Evolutionary conservation across 2,329 filamentous ascomycete genomes (phyloP).

Genomic region (Aspergillus fumigatiaffinis): DNA sequence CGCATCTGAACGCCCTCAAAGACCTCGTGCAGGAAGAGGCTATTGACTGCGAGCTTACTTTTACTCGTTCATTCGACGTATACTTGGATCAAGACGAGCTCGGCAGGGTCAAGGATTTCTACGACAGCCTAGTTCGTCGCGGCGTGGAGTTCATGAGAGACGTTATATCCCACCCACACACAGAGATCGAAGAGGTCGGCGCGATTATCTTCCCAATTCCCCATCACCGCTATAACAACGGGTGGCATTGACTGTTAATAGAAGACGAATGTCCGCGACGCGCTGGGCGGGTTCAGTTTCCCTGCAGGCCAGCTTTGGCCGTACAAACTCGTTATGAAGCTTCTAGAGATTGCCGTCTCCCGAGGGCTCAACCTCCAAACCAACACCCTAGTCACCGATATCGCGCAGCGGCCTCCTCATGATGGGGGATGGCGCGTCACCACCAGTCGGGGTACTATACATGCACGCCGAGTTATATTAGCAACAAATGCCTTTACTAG

Average conservation of each 20-base stretch:
- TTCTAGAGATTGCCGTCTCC: slow-evolving; percentile 54
- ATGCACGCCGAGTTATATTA: slow-evolving; percentile 63
- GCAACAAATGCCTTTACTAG: slow-evolving; percentile 85
- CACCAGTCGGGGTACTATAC: slow-evolving; percentile 59
- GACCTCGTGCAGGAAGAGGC: slow-evolving; percentile 38
- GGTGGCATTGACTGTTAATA: neutral
- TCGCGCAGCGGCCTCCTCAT: slow-evolving; percentile 11
- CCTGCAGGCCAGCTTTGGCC: slow-evolving; percentile 49
- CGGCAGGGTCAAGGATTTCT: slow-evolving; percentile 22
- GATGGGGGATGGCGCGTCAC: slow-evolving; percentile 55
- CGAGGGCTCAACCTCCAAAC: slow-evolving; percentile 52
- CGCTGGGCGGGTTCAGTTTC: slow-evolving; percentile 35
- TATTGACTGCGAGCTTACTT: slow-evolving; percentile 44
- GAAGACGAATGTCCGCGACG: slow-evolving; percentile 16
- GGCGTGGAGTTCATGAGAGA: slow-evolving; percentile 31
- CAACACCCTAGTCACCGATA: slow-evolving; percentile 43
- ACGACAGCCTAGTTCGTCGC: slow-evolving; percentile 27
- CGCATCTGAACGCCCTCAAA: slow-evolving; percentile 41
- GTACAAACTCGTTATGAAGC: slow-evolving; percentile 73
- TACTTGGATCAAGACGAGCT: slow-evolving; percentile 35
- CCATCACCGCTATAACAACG: neutral
- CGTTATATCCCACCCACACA: slow-evolving; percentile 13
- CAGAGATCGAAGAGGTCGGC: neutral
- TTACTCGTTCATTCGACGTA: slow-evolving; percentile 42
- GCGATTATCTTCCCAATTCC: neutral